Percentiles rank a stretch among this genome's conserved stretches.
These are phyloP conservation scores for Chaetothyriales sp. DNA, from an alignment of 2,329 filamentous ascomycete genomes.

Conservation along the genomic window DNA sequence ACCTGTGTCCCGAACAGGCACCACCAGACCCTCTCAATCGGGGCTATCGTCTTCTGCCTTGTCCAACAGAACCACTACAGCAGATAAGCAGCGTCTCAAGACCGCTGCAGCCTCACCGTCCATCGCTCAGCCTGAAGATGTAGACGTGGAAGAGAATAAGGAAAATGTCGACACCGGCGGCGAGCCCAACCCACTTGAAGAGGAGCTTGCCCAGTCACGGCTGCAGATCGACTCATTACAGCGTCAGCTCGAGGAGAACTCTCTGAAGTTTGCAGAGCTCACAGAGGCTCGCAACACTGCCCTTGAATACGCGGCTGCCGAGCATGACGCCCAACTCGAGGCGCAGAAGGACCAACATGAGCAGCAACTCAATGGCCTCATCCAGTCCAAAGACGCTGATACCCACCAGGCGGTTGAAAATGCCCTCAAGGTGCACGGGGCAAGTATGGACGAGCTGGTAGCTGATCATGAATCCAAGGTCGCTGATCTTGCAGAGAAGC, in stretches of 20 bases:
- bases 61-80: slow-evolving; percentile 8
- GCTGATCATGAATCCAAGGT: slow-evolving; percentile 19
- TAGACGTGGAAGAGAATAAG: slow-evolving; percentile 20
- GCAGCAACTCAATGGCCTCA: not conserved
- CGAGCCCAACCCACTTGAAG: not conserved
- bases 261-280: slow-evolving; percentile 15
- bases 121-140: slow-evolving; percentile 19
- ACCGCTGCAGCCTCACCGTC: slow-evolving; percentile 21
- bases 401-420: not conserved
- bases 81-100: slow-evolving; percentile 27
- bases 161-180: slow-evolving; percentile 3
- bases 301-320: slow-evolving; percentile 18
- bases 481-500: slow-evolving; percentile 8
- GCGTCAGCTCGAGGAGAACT: slow-evolving; percentile 24
- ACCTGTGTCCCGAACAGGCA: slow-evolving; percentile 18
- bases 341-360: slow-evolving; percentile 19
- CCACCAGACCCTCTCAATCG: slow-evolving; percentile 18
- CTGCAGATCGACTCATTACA: slow-evolving; percentile 23
- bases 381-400: not conserved
- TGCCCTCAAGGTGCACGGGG: slow-evolving; percentile 1
- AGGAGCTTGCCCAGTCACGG: not conserved
- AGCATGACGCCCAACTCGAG: slow-evolving; percentile 21
- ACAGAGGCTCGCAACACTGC: slow-evolving; percentile 23
- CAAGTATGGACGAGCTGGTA: slow-evolving; percentile 20
- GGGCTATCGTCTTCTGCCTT: slow-evolving; percentile 4